Base-by-base conservation (phyloP, 1,284 basidiomycete species). In the Takashimella koratensis region DNA sequence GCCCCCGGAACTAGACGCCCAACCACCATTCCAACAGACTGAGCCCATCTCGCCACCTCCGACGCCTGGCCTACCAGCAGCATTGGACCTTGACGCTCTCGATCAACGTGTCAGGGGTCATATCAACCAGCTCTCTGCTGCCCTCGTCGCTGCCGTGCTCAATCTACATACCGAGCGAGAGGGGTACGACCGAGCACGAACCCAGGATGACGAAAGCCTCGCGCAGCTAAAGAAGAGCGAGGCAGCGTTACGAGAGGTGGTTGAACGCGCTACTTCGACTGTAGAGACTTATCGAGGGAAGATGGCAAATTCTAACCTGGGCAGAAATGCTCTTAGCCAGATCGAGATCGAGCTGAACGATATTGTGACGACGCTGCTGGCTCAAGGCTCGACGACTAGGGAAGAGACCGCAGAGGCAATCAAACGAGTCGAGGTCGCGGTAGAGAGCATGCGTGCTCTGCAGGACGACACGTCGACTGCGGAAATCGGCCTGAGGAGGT, bases 41-140 rank as follows among this genome's bases (percentile, higher is more conserved):
- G 47, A 36, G 8, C 53, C 53, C 22, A 54, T 58, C 43, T 60
- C 48, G 16, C 57, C 57, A n/a, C 49, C 54, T 8, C 46, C 20
- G 24, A 54, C 58, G 1, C 49, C 43, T 16, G 21, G 20, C 4
- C 24, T 40, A 21, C 22, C 41, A 45, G 20, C 60, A 2, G 81
- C 84, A 0, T 81, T 89, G 60, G 85, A 87, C 51, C 77, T 84
- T 13, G 65, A 75, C 6, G 72, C 73, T n/a, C 71, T 90, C 19
- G 87, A 92, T 63, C 80, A 81, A 45, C 77, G 77, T 30, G 85
- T 90, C 26, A 85, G 89, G 3, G 72, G 79, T 12, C 84, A 89
- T 64, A 82, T 81, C 22, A 92, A 92, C 67, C 77, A 80, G 5
- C 83, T 83, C 60, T 78, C 83, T 23, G 81, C 88, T 67, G 78